These are phyloP conservation scores for Penicillium soppii DNA, from an alignment of 495 filamentous ascomycete genomes.

Conservation along the genomic window DNA sequence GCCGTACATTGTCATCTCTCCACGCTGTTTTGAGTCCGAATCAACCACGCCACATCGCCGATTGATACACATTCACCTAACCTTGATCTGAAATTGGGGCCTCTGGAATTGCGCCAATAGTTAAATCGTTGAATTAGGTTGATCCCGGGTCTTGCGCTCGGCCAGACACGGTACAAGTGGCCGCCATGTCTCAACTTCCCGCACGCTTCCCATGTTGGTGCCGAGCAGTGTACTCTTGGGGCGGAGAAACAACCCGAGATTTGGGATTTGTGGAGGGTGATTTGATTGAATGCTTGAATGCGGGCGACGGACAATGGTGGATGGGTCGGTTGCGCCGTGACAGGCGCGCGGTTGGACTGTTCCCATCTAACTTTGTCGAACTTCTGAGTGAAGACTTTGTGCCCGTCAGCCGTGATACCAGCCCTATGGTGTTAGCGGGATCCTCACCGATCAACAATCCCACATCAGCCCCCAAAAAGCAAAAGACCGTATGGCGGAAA, in stretches of 20 bases:
- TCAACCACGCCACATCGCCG: not conserved
- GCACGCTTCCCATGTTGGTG: slow-evolving; percentile 94
- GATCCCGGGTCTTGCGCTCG: not conserved
- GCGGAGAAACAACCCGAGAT: slow-evolving; percentile 93
- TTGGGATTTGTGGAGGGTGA: slow-evolving; percentile 97
- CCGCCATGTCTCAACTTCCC: slow-evolving; percentile 66
- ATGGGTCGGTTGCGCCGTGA: slow-evolving; percentile 87
- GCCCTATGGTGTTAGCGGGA: slow-evolving; percentile 55
- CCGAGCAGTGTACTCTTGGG: slow-evolving; percentile 93
- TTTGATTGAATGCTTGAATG: slow-evolving; percentile 96
- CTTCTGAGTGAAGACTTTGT: slow-evolving; percentile 81
- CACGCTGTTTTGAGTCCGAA: slow-evolving; percentile 1
- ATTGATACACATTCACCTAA: not conserved
- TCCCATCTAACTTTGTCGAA: slow-evolving; percentile 96
- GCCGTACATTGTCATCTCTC: slow-evolving; percentile 17
- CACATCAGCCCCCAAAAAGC: slow-evolving; percentile 49
- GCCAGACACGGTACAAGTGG: not conserved
- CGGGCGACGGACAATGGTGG: slow-evolving; percentile 98
- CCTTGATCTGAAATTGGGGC: not conserved
- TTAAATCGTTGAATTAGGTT: not conserved
- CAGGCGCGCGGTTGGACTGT: slow-evolving; percentile 81
- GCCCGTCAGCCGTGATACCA: slow-evolving; percentile 73
- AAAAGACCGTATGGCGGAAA: slow-evolving; percentile 50
- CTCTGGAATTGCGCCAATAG: not conserved
- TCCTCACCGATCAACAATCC: slow-evolving; percentile 45